Base-by-base conservation (phyloP, 306 rosid species). In the Glycine tomentella region DNA sequence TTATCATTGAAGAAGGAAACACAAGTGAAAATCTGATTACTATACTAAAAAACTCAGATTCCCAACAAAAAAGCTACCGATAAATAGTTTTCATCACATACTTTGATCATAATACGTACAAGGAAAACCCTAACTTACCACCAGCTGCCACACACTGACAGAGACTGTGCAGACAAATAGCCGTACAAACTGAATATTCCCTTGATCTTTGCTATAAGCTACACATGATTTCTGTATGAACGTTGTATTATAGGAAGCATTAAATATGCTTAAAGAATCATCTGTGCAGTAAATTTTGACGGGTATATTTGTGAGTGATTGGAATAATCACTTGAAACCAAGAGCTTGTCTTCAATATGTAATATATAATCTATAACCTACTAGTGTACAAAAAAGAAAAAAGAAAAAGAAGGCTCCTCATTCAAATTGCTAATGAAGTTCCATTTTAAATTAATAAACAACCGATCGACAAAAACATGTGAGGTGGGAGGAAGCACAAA, bases 381-480 rank as follows among this genome's bases (percentile, higher is more conserved):
- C 20, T 70, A 40, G 45, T 76, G 69, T 68, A 69, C 61, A 3
- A 36, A 56, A 25, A 25, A 25, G 31, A 25, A 25, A 25, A n/a
- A n/a, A n/a, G n/a, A n/a, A n/a, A n/a, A n/a, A n/a, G n/a, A n/a
- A n/a, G n/a, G 31, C 31, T 25, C 31, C 3, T 36, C 50, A 33
- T 53, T 75, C 78, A 68, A 69, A 82, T 52, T 69, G 75, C 20
- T 52, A 53, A 75, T 80, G 67, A 84, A 84, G 46, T 83, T 77
- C 33, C 59, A 69, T 50, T 72, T n/a, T 78, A 76, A 55, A 17
- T 57, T 57, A 17, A 61, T 59, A 34, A 61, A 87, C 33, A 38
- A 80, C 85, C 70, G 87, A 80, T 84, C 70, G 87, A 89, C 88
- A 86, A 71, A 49, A 84, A 73, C 87, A 86, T 82, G 89, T 89